Evolutionary conservation across 352 stramenopile species (phyloP), one percentile per base, ranked within the genome.

Genomic region (Aphanomyces euteiches): DNA sequence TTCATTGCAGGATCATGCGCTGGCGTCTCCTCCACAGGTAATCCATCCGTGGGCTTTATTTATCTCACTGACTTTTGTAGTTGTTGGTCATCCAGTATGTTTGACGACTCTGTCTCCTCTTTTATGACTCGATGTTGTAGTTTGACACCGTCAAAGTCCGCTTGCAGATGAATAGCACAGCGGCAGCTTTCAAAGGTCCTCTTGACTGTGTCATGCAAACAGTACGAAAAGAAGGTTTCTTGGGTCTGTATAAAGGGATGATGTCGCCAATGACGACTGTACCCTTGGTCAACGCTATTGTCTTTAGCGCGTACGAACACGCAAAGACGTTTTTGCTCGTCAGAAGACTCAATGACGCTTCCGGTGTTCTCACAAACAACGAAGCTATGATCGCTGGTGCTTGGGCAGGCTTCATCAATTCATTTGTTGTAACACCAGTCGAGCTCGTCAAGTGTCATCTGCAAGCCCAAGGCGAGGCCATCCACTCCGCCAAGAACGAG

Each of bases 71-170:
- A 19, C 1, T 41, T 1, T 61, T 37, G 15, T 61, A 61, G 59
- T 67, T 10, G 59, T 67, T 5, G 59, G 59, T 28, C 59, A 67
- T 37, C 59, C 59, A 17, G 59, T 67, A 67, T 45, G 59, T 34
- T n/a, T 36, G 50, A 58, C 50, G 13, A 1, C 1, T 1, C 7
- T 58, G 50, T 17, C 15, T 36, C 21, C 7, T 28, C 15, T 53
- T 58, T 19, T 8, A 19, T 66, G 10, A n/a, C 28, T 38, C 12
- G 34, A 39, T 28, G 57, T 43, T 37, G 41, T 67, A 67, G 59
- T 67, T 67, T 67, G 59, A 67, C 43, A 67, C 59, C 6, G 59
- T 67, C 59, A 67, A 67, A 45, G 59, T 67, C 10, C 59, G 59
- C 17, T 34, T 67, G 38, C 59, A 67, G 41, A 67, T 67, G 59